Conservation (phyloP, 2,329 filamentous ascomycete genomes). For the Xylariaceae sp. region DNA sequence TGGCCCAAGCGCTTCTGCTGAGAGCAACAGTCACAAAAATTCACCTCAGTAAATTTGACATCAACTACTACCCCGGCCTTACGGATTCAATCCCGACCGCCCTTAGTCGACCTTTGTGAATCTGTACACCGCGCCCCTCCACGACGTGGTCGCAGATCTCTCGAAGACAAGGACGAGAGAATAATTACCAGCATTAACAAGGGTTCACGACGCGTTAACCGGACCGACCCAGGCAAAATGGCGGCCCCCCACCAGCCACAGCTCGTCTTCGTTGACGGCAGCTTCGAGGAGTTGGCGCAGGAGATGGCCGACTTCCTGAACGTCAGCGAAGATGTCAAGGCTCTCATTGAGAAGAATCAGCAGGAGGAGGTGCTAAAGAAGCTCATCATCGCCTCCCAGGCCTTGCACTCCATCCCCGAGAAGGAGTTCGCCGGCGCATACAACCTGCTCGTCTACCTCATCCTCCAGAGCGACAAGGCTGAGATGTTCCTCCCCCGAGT, state of each 20-base stretch:
- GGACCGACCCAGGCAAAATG: constrained; percentile 25
- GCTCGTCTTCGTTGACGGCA: constrained; percentile 78
- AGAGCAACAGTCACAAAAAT: constrained; percentile 19
- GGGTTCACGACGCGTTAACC: constrained; percentile 2
- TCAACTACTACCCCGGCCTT: constrained; percentile 13
- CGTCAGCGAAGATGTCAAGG: constrained; percentile 69
- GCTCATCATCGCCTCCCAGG: constrained; percentile 72
- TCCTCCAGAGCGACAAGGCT: constrained; percentile 77
- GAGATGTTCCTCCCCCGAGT: constrained; percentile 82
- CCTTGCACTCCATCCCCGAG: constrained; percentile 81
- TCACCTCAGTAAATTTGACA: constrained; percentile 14
- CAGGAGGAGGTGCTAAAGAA: constrained; percentile 87
- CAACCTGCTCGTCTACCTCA: constrained; percentile 92
- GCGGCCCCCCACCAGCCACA: constrained; percentile 43
- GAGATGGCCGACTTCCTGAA: constrained; percentile 96
- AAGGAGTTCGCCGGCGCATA: constrained; percentile 96
- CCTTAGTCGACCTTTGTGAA: constrained; percentile 10
- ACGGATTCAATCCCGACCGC: constrained; percentile 19
- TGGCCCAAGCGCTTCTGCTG: constrained; percentile 15
- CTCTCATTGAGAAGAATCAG: constrained; percentile 66
- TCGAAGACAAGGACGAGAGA: constrained; percentile 3
- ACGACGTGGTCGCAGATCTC: constrained; percentile 10
- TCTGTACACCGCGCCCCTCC: constrained; percentile 9
- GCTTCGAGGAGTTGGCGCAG: constrained; percentile 84
- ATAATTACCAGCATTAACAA: constrained; percentile 3